These are phyloP conservation scores for Beauveria pseudobassiana DNA, from an alignment of 2,329 filamentous ascomycete species.

Conservation along the genomic window DNA sequence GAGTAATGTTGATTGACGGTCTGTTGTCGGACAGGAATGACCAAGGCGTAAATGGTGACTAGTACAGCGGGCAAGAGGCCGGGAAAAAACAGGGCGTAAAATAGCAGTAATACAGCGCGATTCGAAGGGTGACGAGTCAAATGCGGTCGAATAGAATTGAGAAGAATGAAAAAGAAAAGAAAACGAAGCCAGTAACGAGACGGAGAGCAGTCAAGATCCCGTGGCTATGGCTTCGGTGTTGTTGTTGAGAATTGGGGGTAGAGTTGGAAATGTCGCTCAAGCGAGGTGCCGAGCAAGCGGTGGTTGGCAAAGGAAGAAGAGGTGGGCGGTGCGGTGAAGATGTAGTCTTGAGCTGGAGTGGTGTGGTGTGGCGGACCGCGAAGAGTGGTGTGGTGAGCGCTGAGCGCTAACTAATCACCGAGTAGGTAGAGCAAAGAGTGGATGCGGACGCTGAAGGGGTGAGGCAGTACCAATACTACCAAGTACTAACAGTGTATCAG, in stretches of 20 bases:
- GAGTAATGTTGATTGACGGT: not conserved
- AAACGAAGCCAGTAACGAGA: slow-evolving; percentile 5
- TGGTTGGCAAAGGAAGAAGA: slow-evolving; percentile 8
- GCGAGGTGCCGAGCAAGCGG: slow-evolving; percentile 11
- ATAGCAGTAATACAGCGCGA: slow-evolving; percentile 6
- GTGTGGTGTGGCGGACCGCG: not conserved
- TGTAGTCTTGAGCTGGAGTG: slow-evolving; percentile 6
- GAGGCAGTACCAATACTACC: too few species aligned
- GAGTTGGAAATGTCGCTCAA: slow-evolving; percentile 1
- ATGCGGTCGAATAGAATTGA: not conserved
- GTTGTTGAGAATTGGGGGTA: not conserved
- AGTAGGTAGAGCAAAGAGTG: too few species aligned
- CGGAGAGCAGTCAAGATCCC: slow-evolving; percentile 8
- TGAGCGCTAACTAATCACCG: too few species aligned
- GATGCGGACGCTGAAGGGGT: too few species aligned
- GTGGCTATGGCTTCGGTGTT: slow-evolving; percentile 3
- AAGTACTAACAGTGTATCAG: too few species aligned
- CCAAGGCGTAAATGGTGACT: not conserved
- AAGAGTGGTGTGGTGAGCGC: not conserved
- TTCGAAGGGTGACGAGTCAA: not conserved
- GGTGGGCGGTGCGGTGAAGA: slow-evolving; percentile 11
- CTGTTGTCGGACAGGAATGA: slow-evolving; percentile 1
- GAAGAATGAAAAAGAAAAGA: not conserved
- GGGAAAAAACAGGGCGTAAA: not conserved
- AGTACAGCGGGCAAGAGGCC: not conserved